These are phyloP conservation scores for Arabidopsis thaliana DNA, from an alignment of 345 rosid genomes.

Conservation along the genomic window TAIR10.1 NC_003076.8:25993501-25994000, in stretches of 20 bases:
- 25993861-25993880: slow-evolving; percentile 13
- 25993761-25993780: not conserved
- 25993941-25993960: not conserved
- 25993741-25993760: not conserved
- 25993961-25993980: not conserved
- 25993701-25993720: not conserved
- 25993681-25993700: not conserved
- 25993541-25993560: not conserved
- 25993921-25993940: not conserved
- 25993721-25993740: not conserved
- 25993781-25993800: not conserved
- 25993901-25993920: not conserved
- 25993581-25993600: not conserved
- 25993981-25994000: not conserved
- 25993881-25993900: not conserved
- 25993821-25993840: not conserved
- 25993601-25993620: not conserved
- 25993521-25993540: slow-evolving; percentile 23
- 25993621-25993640: not conserved
- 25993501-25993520: not conserved
- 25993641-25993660: not conserved
- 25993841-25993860: not conserved
- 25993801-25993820: not conserved
- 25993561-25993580: not conserved
- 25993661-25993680: not conserved